Evolutionary conservation across 2,329 filamentous ascomycete species (phyloP), one percentile per base, ranked within the genome.

Genomic region (Aspergillus cejpii): DNA sequence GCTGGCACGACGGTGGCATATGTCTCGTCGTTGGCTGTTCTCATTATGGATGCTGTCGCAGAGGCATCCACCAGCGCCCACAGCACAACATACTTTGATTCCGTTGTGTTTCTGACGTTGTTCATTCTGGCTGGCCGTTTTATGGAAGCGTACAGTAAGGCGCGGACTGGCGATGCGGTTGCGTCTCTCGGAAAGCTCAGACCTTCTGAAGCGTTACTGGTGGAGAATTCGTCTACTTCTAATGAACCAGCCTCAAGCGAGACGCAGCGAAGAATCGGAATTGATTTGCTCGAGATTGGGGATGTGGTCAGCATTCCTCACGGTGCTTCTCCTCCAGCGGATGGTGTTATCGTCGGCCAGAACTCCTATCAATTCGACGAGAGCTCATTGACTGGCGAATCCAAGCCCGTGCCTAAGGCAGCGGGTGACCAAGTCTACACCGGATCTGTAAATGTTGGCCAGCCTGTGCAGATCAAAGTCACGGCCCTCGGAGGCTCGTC

Each of bases 1-100:
- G 75, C 94, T 2, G 90, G 89, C 5, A 94, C 90, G 0, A 84
- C 81, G 2, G 87, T 96, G 48, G 90, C 90, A 1, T 95, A 94
- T 63, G 72, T 94, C 50, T 83, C 87, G 0, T 94, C 88, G 0
- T 70, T 94, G 19, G 84, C 81, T 12, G 82, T 94, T 52, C 76
- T 96, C 61, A 83, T 87, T 41, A 78, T 81, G 5, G 78, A 68
- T 43, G 66, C 69, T 2, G 66, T 64, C 24, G 49, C 47, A 20
- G 53, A 51, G n/a, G 53, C 44, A 6, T 54, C 63, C 10, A 63
- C 66, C 71, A 41, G 69, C 74, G 72, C 75, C 38, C 69, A 76
- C 12, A 75, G 77, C 41, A 80, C 83, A 2, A 74, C 70, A 14
- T 96, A 95, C 65, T 96, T 95, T 61, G 91, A 96, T 64, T 88